Conservation (phyloP, 768 basidiomycete genomes). For the Punctularia strigosozonata region DNA sequence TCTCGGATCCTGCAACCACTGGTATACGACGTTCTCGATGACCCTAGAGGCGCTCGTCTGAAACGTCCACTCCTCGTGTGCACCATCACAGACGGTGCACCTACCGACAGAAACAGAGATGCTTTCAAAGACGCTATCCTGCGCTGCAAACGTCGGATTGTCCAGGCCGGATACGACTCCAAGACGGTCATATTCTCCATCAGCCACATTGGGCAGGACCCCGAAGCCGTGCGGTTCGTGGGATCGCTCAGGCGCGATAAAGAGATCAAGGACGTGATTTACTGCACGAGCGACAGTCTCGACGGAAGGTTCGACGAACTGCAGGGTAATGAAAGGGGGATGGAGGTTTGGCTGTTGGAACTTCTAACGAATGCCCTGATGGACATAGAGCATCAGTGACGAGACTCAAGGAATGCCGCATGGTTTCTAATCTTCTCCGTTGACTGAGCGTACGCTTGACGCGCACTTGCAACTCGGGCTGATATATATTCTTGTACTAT, state of each 20-base stretch:
- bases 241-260: background rate
- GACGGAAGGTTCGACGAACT: constrained; percentile 1
- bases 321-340: background rate
- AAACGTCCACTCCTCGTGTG: constrained; percentile 2
- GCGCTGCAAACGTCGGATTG: background rate
- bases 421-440: too few relatives aligned
- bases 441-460: too few relatives aligned
- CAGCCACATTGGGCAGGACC: constrained; percentile 2
- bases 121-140: background rate
- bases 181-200: constrained; percentile 2
- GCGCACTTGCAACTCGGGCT: too few relatives aligned
- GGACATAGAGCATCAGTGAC: too few relatives aligned
- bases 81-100: constrained; percentile 2
- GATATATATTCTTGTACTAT: too few relatives aligned
- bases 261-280: background rate
- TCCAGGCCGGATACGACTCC: background rate
- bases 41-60: background rate
- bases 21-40: constrained; percentile 3
- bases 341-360: constrained; percentile 4
- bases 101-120: background rate
- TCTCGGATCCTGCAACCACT: constrained; percentile 3
- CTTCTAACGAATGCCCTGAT: background rate
- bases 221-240: background rate
- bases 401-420: too few relatives aligned
- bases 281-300: constrained; percentile 4